Evolutionary conservation across 140 eudicot genomes (phyloP).

Genomic region (Erigeron philadelphicus): DNA sequence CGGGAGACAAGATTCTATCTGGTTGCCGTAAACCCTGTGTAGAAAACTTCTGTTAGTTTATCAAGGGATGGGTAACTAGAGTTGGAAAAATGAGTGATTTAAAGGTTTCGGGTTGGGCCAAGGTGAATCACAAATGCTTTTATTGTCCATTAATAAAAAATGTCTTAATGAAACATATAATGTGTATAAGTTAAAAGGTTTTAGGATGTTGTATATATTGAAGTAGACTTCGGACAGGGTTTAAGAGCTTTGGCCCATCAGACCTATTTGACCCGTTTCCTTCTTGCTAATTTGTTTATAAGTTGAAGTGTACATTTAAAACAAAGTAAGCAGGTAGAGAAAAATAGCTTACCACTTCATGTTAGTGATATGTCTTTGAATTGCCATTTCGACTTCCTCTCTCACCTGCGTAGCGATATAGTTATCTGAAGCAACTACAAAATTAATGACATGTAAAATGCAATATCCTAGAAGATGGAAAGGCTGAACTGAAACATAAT

Average conservation of each 20-base stretch:
- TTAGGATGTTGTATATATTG: background rate
- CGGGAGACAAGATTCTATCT: constrained; percentile 19
- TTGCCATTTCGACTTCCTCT: constrained; percentile 89
- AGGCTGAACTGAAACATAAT: no score
- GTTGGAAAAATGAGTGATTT: no score
- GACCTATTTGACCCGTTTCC: background rate
- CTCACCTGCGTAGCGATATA: constrained; percentile 50
- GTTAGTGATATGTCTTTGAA: constrained; percentile 50
- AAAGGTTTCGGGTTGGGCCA: no score
- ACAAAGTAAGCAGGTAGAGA: background rate
- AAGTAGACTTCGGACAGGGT: no score
- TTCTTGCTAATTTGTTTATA: no score
- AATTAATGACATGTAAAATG: background rate
- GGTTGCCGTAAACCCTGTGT: constrained; percentile 46
- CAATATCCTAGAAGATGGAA: background rate
- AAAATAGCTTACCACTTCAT: constrained; percentile 55
- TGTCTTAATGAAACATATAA: no score
- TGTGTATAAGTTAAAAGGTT: no score
- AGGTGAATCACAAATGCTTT: no score
- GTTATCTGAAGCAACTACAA: background rate
- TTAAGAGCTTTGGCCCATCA: no score
- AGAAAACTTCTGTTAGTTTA: background rate
- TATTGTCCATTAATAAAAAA: no score
- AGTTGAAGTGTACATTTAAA: no score
- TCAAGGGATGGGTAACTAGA: no score